A percentile compares a stretch with the other conserved stretches of the same genome.
Evolutionary conservation across 305 asterid species (phyloP).

Genomic region (Fraxinus dipetala): DNA sequence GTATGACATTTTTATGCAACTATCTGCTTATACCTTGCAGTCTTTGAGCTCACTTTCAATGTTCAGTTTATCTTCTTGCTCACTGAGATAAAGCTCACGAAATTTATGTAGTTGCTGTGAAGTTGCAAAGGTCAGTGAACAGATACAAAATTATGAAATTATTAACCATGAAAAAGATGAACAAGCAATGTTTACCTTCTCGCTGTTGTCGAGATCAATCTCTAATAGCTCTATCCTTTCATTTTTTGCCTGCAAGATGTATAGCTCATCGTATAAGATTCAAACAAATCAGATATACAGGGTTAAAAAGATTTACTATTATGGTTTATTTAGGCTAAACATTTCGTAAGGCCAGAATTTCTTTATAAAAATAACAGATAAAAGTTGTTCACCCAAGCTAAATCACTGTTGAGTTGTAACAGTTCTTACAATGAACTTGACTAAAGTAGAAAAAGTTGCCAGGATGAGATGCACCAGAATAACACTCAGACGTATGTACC

Average conservation of each 20-base stretch:
- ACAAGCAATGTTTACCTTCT: slow-evolving; percentile 44
- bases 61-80: slow-evolving; percentile 68
- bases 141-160: not conserved
- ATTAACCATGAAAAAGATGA: not conserved
- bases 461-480: not conserved
- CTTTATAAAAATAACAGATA: not conserved
- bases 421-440: not conserved
- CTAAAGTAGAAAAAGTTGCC: not conserved
- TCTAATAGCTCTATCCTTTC: slow-evolving; percentile 75
- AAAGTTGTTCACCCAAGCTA: not conserved
- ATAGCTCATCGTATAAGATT: slow-evolving; percentile 8
- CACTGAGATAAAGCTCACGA: slow-evolving; percentile 62
- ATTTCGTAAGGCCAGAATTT: not conserved
- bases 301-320: not conserved
- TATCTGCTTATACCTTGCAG: slow-evolving; percentile 54
- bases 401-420: not conserved
- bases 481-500: slow-evolving; percentile 32
- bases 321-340: not conserved
- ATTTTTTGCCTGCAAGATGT: slow-evolving; percentile 57
- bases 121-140: slow-evolving; percentile 1
- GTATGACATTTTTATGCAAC: slow-evolving; percentile 9
- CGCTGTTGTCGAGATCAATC: slow-evolving; percentile 50
- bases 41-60: slow-evolving; percentile 60
- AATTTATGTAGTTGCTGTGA: slow-evolving; percentile 52
- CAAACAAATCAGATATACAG: not conserved